Conservation (phyloP, 2,329 filamentous ascomycete species). For the Fusarium pseudocircinatum region DNA sequence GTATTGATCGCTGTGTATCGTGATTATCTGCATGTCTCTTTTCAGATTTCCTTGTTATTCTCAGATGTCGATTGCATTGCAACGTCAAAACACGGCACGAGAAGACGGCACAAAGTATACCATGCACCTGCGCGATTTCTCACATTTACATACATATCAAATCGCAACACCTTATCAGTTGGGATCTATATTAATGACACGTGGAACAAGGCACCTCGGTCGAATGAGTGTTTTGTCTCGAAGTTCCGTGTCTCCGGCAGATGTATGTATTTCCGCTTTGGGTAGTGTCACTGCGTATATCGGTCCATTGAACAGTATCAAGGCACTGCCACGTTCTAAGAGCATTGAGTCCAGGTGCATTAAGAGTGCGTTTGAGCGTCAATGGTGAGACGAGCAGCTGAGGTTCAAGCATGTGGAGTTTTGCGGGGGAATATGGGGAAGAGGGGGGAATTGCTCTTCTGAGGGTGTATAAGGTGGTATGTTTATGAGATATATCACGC, state of each 20-base stretch:
- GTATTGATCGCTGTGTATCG: not conserved
- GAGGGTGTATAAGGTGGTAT: constrained; percentile 7
- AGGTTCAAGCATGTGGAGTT: constrained; percentile 17
- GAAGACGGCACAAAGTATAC: not conserved
- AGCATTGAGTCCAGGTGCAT: not conserved
- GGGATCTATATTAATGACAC: not conserved
- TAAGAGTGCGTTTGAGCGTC: not conserved
- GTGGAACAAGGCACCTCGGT: constrained; percentile 16
- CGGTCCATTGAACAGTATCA: not conserved
- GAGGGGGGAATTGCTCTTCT: not conserved
- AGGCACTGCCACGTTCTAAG: not conserved
- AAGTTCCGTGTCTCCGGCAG: constrained; percentile 1
- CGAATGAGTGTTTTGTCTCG: not conserved
- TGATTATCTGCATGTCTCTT: not conserved
- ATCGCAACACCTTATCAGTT: constrained; percentile 5
- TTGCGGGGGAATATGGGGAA: constrained; percentile 32
- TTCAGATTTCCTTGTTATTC: not conserved
- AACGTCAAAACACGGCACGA: not conserved
- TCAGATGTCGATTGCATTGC: not conserved
- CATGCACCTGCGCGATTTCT: constrained; percentile 23
- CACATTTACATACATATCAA: not conserved
- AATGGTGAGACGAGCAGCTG: constrained; percentile 26
- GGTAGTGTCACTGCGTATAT: not conserved
- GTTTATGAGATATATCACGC: constrained; percentile 20
- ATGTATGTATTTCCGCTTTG: not conserved